Evolutionary conservation across 768 basidiomycete genomes (phyloP).

Genomic region (Pleurotus platypus): DNA sequence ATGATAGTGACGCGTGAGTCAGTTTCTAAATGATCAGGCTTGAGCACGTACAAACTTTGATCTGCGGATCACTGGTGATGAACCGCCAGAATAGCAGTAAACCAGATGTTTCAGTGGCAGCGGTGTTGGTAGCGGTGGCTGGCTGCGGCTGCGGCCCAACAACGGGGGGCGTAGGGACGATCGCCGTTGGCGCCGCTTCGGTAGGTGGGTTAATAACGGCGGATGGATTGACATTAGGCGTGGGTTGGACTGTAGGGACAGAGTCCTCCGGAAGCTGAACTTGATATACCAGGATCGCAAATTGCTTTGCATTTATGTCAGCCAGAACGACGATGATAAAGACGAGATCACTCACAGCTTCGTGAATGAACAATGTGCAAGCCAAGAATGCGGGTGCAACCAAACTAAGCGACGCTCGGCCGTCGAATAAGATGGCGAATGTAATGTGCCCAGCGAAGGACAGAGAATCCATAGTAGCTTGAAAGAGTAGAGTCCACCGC

Average conservation of each 20-base stretch:
- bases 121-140: neutral
- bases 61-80: conserved; percentile 65
- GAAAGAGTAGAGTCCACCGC: conserved; percentile 77
- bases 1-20: neutral
- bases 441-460: conserved; percentile 89
- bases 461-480: conserved; percentile 77
- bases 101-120: conserved; percentile 10
- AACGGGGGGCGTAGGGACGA: conserved; percentile 10
- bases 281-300: conserved; percentile 73
- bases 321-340: neutral
- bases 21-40: too few relatives aligned
- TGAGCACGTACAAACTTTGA: conserved; percentile 56
- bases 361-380: conserved; percentile 74
- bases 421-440: conserved; percentile 82
- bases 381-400: conserved; percentile 84
- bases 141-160: conserved; percentile 25
- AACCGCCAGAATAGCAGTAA: conserved; percentile 54
- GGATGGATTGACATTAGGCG: conserved; percentile 13
- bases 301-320: conserved; percentile 56
- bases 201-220: conserved; percentile 3
- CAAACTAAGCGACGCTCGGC: conserved; percentile 74
- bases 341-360: conserved; percentile 58
- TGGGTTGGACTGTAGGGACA: conserved; percentile 13
- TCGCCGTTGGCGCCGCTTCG: conserved; percentile 18
- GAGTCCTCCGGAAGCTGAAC: conserved; percentile 77